Evolutionary conservation across 805 yeast species (phyloP).

Genomic region (Ogataea angusta): DNA sequence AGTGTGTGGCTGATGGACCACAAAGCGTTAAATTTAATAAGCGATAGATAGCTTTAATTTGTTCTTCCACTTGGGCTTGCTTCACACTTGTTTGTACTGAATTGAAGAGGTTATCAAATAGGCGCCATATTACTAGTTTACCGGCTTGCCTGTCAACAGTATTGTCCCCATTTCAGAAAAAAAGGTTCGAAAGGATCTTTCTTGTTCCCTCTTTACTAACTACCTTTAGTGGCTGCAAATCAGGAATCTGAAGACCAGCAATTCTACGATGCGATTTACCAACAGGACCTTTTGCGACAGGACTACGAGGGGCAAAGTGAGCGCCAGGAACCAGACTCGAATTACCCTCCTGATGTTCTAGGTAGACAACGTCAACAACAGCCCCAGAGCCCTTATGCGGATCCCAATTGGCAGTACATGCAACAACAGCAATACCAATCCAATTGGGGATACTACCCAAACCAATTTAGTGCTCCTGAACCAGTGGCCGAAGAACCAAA

Average conservation of each 20-base stretch:
- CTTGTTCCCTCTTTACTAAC: slow-evolving; percentile 10
- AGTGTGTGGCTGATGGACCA: slow-evolving; percentile 1
- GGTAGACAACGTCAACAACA: slow-evolving; percentile 8
- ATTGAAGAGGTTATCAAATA: no score
- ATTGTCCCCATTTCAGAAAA: slow-evolving; percentile 3
- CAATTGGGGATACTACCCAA: slow-evolving; percentile 10
- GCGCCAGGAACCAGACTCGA: slow-evolving; percentile 9
- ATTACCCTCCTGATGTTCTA: slow-evolving; percentile 16
- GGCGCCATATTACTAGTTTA: neutral
- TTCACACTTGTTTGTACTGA: neutral
- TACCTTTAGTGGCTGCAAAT: slow-evolving; percentile 10
- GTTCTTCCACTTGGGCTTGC: neutral
- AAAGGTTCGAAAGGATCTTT: neutral
- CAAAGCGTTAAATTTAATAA: slow-evolving; percentile 9
- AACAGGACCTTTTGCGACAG: slow-evolving; percentile 7
- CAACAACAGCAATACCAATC: slow-evolving; percentile 14
- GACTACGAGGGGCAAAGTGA: slow-evolving; percentile 8
- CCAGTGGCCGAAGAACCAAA: slow-evolving; percentile 13
- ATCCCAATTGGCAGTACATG: slow-evolving; percentile 19
- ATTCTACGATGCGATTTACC: slow-evolving; percentile 14
- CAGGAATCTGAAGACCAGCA: slow-evolving; percentile 12
- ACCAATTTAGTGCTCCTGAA: slow-evolving; percentile 10
- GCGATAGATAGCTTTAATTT: neutral
- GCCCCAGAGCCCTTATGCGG: slow-evolving; percentile 10
- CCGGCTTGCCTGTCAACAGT: slow-evolving; percentile 1